phyloP scores from a whole-genome alignment of 2,329 filamentous ascomycete species.

The Drechslerella coelobrocha region DNA sequence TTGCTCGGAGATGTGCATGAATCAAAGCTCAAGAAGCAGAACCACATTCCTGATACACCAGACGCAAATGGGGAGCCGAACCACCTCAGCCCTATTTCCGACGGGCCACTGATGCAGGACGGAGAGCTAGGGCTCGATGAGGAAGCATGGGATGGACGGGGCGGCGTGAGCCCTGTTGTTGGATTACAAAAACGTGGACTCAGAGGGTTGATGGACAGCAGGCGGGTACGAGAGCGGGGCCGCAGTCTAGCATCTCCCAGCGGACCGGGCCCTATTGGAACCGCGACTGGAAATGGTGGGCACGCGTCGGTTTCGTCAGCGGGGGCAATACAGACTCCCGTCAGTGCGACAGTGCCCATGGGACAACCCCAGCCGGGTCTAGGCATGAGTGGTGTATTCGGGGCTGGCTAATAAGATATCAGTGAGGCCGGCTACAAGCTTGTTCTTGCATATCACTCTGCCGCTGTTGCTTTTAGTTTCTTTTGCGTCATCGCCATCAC shows the following conservation, averaged over 20 bases:
- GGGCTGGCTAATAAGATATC: constrained; percentile 16
- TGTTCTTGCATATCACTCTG: too few species aligned
- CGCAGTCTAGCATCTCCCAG: constrained; percentile 55
- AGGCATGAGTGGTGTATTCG: constrained; percentile 35
- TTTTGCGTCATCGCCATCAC: constrained; percentile 13
- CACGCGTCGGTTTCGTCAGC: too few species aligned
- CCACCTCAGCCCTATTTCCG: constrained; percentile 51
- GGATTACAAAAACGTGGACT: constrained; percentile 93
- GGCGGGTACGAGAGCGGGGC: constrained; percentile 78
- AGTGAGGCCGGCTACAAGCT: not conserved
- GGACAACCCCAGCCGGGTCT: constrained; percentile 16
- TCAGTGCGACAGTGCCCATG: constrained; percentile 31
- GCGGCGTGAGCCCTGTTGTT: constrained; percentile 85
- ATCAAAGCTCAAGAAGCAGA: constrained; percentile 27
- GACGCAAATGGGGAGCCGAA: constrained; percentile 33
- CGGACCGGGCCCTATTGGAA: not conserved
- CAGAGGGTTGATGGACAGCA: constrained; percentile 90
- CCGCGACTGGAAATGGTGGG: too few species aligned
- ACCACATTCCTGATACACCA: constrained; percentile 21
- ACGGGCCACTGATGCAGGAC: constrained; percentile 58
- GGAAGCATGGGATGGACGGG: constrained; percentile 75
- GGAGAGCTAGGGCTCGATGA: constrained; percentile 59
- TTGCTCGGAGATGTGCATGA: constrained; percentile 59
- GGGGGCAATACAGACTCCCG: constrained; percentile 19
- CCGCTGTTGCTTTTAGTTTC: too few species aligned